Conservation (phyloP, 2,329 filamentous ascomycete species). For the Zymoseptoria brevis region DNA sequence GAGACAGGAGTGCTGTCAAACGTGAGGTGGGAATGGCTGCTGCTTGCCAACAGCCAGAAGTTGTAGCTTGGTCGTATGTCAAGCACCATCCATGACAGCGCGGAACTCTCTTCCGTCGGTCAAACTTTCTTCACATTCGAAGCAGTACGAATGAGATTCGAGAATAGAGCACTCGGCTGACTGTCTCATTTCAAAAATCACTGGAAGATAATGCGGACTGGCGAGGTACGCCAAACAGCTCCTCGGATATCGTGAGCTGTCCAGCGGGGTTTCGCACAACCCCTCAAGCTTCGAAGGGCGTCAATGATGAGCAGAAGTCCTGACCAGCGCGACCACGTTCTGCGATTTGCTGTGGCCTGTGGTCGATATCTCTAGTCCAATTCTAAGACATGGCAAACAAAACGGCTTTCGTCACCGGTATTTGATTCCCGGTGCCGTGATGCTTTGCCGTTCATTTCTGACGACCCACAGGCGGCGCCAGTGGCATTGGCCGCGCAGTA, state of each 20-base stretch:
- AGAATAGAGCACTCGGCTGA: too few relatives aligned
- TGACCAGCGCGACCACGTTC: too few relatives aligned
- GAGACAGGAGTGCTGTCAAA: not conserved
- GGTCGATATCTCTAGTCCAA: too few relatives aligned
- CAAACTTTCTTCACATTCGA: too few relatives aligned
- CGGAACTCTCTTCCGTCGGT: not conserved
- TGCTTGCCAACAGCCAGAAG: not conserved
- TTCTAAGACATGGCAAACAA: not conserved
- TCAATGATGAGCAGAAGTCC: too few relatives aligned
- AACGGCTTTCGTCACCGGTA: slow-evolving; percentile 11
- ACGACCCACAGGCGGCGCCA: slow-evolving; percentile 8
- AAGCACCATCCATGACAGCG: not conserved
- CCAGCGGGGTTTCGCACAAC: not conserved
- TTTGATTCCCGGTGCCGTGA: not conserved
- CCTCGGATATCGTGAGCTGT: not conserved
- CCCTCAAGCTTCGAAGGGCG: not conserved
- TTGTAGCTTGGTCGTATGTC: not conserved
- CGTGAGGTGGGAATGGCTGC: not conserved
- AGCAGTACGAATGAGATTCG: too few relatives aligned
- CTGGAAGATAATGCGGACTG: too few relatives aligned
- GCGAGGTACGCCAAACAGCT: not conserved
- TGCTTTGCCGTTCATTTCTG: not conserved
- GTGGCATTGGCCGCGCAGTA: slow-evolving; percentile 31
- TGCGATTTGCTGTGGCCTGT: too few relatives aligned
- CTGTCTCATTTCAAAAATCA: too few relatives aligned